Evolutionary conservation across 495 filamentous ascomycete species (phyloP).

Genomic region (Saxophila tyrrhenica): DNA sequence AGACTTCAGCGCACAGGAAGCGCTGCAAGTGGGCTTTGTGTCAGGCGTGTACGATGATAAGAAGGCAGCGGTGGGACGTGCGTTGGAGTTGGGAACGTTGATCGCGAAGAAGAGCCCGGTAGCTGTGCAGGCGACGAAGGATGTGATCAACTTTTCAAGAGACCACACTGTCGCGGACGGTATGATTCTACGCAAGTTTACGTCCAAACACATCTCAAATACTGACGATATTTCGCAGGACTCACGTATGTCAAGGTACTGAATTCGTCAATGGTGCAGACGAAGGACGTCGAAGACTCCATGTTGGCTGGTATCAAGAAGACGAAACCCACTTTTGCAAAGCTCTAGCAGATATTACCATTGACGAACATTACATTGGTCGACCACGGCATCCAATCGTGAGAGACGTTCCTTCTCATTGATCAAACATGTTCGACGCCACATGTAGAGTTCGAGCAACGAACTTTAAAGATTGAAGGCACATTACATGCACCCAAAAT

Average conservation of each 20-base stretch:
- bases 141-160: conserved; percentile 74
- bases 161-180: conserved; percentile 69
- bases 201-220: neutral
- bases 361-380: neutral
- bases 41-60: conserved; percentile 51
- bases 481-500: too few species aligned
- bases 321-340: conserved; percentile 74
- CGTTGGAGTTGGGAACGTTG: conserved; percentile 51
- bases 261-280: conserved; percentile 78
- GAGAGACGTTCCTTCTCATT: neutral
- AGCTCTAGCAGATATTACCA: conserved; percentile 44
- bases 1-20: conserved; percentile 68
- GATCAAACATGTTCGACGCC: too few species aligned
- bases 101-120: conserved; percentile 81
- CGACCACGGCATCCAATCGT: too few species aligned
- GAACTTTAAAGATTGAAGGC: too few species aligned
- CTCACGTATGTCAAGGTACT: conserved; percentile 75
- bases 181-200: conserved; percentile 33
- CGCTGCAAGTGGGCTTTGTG: conserved; percentile 71
- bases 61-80: conserved; percentile 33
- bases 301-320: conserved; percentile 67
- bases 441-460: too few species aligned
- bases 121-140: conserved; percentile 87
- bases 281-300: conserved; percentile 62
- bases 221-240: conserved; percentile 31